These are phyloP conservation scores for Immersiporthe knoxdaviesiana DNA, from an alignment of 2,329 filamentous ascomycete species.

Conservation along the genomic window DNA sequence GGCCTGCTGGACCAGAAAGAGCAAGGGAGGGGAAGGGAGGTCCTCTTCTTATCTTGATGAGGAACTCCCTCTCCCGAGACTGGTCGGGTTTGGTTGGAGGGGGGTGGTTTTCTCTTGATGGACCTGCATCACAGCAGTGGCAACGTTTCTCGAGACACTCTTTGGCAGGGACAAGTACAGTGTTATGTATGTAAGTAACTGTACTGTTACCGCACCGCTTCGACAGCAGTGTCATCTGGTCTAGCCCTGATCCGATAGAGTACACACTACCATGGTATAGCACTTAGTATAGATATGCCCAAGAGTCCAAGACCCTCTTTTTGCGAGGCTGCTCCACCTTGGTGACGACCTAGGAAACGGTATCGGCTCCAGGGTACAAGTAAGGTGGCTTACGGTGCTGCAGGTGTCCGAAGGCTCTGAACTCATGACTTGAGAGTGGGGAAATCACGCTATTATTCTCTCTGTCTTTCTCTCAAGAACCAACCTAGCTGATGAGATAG, in stretches of 20 bases:
- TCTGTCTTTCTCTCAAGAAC: too few relatives aligned
- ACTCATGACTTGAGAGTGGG: too few relatives aligned
- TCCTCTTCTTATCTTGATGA: not conserved
- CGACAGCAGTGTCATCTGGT: not conserved
- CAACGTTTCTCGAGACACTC: too few relatives aligned
- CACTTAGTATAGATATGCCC: not conserved
- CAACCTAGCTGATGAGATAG: too few relatives aligned
- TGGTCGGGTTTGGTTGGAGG: not conserved
- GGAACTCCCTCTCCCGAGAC: not conserved
- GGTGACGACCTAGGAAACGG: not conserved
- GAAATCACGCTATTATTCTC: too few relatives aligned
- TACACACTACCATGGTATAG: not conserved
- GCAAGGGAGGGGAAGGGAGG: not conserved
- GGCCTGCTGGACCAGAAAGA: not conserved
- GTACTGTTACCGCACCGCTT: not conserved
- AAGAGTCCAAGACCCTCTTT: not conserved
- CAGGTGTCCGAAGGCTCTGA: too few relatives aligned
- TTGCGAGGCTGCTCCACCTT: not conserved
- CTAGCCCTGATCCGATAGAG: not conserved
- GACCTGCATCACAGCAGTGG: not conserved
- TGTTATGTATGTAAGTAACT: not conserved
- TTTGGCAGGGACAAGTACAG: not conserved
- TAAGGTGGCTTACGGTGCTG: too few relatives aligned
- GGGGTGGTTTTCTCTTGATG: not conserved
- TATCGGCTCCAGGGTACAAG: not conserved